Evolutionary conservation across 257 asterid species (phyloP).

Genomic region (Fraxinus pennsylvanica): DNA sequence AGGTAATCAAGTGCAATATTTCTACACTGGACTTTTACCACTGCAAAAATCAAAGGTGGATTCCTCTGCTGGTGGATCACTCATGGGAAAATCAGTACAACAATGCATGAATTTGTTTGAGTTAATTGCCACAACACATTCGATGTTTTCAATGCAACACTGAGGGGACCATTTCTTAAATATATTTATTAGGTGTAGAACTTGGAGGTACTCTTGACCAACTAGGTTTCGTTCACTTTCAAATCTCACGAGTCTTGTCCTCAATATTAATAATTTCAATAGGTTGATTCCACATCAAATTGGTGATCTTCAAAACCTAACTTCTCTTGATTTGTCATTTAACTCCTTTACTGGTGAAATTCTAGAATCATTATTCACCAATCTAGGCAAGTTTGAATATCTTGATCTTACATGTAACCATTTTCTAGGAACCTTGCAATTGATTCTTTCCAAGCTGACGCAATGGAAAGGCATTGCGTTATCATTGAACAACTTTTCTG

Average conservation of each 20-base stretch:
- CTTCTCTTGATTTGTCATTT: slow-evolving; percentile 54
- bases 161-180: no score
- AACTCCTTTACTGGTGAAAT: slow-evolving; percentile 54
- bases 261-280: not conserved
- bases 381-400: slow-evolving; percentile 47
- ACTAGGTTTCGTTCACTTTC: no score
- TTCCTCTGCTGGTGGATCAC: no score
- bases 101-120: no score
- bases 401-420: slow-evolving; percentile 46
- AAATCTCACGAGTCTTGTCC: not conserved
- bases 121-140: no score
- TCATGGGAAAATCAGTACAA: no score
- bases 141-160: no score
- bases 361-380: slow-evolving; percentile 52
- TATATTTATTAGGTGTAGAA: no score
- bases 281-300: slow-evolving; percentile 60
- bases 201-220: no score
- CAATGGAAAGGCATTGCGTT: slow-evolving; percentile 44
- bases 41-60: no score
- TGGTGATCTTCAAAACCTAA: slow-evolving; percentile 54
- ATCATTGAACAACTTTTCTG: slow-evolving; percentile 46
- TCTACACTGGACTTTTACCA: no score
- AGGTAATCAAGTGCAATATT: no score
- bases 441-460: slow-evolving; percentile 42
- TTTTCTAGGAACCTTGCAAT: slow-evolving; percentile 52